Evolutionary conservation across 176 grass and related monocot genomes (phyloP).

Genomic region (Oryza rufipogon): DNA sequence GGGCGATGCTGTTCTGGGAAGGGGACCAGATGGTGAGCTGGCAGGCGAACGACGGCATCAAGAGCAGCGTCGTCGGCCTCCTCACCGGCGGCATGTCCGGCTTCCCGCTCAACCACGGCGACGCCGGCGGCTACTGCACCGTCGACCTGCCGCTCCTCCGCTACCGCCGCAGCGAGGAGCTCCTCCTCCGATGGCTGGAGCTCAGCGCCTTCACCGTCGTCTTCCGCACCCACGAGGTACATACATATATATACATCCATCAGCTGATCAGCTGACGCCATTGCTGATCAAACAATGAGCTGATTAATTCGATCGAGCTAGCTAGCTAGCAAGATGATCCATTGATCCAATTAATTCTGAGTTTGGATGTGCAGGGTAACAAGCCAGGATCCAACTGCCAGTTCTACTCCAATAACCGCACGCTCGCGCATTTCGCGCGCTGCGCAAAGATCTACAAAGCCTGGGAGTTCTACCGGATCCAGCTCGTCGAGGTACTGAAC

Average conservation of each 20-base stretch:
- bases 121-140: slow-evolving; percentile 86
- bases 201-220: slow-evolving; percentile 84
- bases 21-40: slow-evolving; percentile 99
- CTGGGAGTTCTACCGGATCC: slow-evolving; percentile 81
- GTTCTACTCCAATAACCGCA: slow-evolving; percentile 69
- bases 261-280: neutral
- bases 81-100: slow-evolving; percentile 90
- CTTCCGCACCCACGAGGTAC: slow-evolving; percentile 81
- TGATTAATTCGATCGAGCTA: neutral
- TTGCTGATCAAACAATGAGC: slow-evolving; percentile 1
- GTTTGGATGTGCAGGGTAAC: slow-evolving; percentile 58
- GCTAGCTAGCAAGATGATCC: neutral
- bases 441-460: slow-evolving; percentile 92
- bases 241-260: neutral
- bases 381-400: slow-evolving; percentile 74
- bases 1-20: slow-evolving; percentile 99
- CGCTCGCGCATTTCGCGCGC: slow-evolving; percentile 77
- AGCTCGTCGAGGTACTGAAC: slow-evolving; percentile 60
- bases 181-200: slow-evolving; percentile 90
- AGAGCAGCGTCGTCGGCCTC: slow-evolving; percentile 92
- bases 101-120: slow-evolving; percentile 94
- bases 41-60: slow-evolving; percentile 93
- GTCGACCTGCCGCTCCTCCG: slow-evolving; percentile 81
- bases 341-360: neutral
- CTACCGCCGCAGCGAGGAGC: slow-evolving; percentile 84